Percentiles rank a stretch among this genome's conserved stretches.
phyloP scores from a whole-genome alignment of 176 grass and related monocot genomes.

The Aegilops bicornis region DNA sequence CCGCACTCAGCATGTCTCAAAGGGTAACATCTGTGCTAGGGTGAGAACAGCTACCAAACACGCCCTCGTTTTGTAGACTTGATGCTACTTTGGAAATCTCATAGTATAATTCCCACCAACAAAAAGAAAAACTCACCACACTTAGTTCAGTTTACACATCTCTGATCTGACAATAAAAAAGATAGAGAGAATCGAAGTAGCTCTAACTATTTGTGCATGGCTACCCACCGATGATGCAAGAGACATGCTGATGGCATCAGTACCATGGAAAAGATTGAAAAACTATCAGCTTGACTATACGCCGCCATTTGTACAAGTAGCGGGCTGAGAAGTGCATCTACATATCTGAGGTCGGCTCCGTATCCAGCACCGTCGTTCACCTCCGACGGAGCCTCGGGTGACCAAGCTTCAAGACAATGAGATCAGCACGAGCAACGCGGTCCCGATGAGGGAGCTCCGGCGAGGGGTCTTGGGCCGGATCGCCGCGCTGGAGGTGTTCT shows the following conservation, averaged over 20 bases:
- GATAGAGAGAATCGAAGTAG: not conserved
- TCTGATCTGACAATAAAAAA: not conserved
- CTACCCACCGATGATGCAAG: not conserved
- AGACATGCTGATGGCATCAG: not conserved
- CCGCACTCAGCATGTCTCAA: no score
- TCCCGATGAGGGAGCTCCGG: not conserved
- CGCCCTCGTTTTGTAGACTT: no score
- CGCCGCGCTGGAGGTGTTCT: not conserved
- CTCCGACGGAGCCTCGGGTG: not conserved
- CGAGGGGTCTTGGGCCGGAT: not conserved
- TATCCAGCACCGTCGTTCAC: not conserved
- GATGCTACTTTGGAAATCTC: no score
- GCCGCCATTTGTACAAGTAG: not conserved
- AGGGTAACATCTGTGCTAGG: no score
- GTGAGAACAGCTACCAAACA: no score
- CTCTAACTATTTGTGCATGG: not conserved
- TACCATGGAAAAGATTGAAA: not conserved
- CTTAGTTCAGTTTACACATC: not conserved
- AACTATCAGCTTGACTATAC: not conserved
- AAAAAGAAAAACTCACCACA: not conserved
- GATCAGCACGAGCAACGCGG: not conserved
- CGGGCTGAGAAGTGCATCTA: not conserved
- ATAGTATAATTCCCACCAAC: no score
- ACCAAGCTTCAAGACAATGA: not conserved
- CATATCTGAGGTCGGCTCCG: not conserved